phyloP scores from a whole-genome alignment of 768 basidiomycete genomes.

The Cystofilobasidium ferigula region DNA sequence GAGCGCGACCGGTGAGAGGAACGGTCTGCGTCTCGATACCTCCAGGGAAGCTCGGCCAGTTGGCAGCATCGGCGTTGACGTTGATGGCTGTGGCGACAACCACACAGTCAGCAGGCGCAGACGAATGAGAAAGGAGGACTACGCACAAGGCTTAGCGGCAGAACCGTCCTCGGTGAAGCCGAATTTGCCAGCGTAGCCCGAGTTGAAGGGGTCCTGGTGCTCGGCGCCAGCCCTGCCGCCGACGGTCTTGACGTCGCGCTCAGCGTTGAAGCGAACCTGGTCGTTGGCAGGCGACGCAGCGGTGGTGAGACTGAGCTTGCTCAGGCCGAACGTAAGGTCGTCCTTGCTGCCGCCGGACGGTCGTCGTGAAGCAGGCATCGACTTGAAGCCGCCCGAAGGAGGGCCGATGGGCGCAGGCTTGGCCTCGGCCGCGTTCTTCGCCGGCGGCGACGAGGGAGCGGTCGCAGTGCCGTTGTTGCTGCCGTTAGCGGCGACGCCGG shows the following conservation, averaged over 20 bases:
- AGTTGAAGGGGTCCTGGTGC: conserved; percentile 8
- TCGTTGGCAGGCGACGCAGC: background rate
- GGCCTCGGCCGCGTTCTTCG: conserved; percentile 48
- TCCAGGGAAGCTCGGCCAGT: conserved; percentile 24
- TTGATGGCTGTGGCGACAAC: conserved; percentile 4
- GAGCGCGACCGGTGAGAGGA: conserved; percentile 26
- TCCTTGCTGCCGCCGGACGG: conserved; percentile 80
- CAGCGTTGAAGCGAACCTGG: background rate
- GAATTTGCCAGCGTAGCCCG: conserved; percentile 15
- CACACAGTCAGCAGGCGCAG: background rate
- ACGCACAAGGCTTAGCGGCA: background rate
- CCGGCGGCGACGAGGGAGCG: conserved; percentile 20
- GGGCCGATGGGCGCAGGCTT: conserved; percentile 16
- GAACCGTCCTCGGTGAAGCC: conserved; percentile 21
- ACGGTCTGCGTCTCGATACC: conserved; percentile 29
- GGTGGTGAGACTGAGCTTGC: conserved; percentile 23
- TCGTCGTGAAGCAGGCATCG: conserved; percentile 83
- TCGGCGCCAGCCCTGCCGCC: background rate
- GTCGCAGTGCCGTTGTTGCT: conserved; percentile 23
- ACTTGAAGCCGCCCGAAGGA: conserved; percentile 51
- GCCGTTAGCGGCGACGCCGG: conserved; percentile 21
- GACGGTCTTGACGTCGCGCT: background rate
- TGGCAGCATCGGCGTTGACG: conserved; percentile 17
- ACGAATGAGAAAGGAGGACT: background rate
- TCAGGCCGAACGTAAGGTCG: conserved; percentile 25